Percentiles rank a stretch among this genome's conserved stretches.
Evolutionary conservation across 2,329 filamentous ascomycete genomes (phyloP).

Genomic region (Alternaria sp.): DNA sequence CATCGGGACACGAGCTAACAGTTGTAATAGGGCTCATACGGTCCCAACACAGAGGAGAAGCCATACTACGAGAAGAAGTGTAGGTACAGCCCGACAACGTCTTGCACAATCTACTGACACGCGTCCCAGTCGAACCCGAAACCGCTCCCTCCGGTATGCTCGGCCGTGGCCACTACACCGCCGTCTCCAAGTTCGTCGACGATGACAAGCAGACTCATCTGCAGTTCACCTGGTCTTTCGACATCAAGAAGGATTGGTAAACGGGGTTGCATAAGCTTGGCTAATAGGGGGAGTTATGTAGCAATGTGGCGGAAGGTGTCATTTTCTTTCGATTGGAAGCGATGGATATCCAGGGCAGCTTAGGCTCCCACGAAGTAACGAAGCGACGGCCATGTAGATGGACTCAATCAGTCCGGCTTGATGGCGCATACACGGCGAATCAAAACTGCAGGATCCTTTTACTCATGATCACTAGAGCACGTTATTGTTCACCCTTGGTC

Average conservation of each 20-base stretch:
- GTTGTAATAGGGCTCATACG: slow-evolving; percentile 80
- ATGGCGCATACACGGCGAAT: slow-evolving; percentile 16
- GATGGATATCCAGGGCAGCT: slow-evolving; percentile 29
- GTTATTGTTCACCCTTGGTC: slow-evolving; percentile 16
- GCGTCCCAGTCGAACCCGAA: slow-evolving; percentile 78
- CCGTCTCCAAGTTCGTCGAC: slow-evolving; percentile 89
- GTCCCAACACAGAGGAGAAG: slow-evolving; percentile 89
- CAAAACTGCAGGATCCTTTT: slow-evolving; percentile 17
- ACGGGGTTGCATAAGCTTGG: slow-evolving; percentile 12
- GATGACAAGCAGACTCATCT: slow-evolving; percentile 93
- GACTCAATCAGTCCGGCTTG: slow-evolving; percentile 17
- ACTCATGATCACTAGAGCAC: slow-evolving; percentile 1
- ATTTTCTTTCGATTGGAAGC: slow-evolving; percentile 17
- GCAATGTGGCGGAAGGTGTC: slow-evolving; percentile 18
- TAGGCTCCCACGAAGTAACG: slow-evolving; percentile 30
- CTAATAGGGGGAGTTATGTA: slow-evolving; percentile 9
- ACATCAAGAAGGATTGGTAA: slow-evolving; percentile 97
- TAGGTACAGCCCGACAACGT: slow-evolving; percentile 59
- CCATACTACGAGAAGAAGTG: slow-evolving; percentile 89
- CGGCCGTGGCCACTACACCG: slow-evolving; percentile 88
- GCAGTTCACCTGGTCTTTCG: slow-evolving; percentile 94
- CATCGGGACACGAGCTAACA: slow-evolving; percentile 18
- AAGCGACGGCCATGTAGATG: slow-evolving; percentile 33
- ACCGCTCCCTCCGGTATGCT: slow-evolving; percentile 93
- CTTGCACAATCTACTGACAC: slow-evolving; percentile 19